Evolutionary conservation across 306 rosid species (phyloP).

Genomic region (Vigna unguiculata): DNA sequence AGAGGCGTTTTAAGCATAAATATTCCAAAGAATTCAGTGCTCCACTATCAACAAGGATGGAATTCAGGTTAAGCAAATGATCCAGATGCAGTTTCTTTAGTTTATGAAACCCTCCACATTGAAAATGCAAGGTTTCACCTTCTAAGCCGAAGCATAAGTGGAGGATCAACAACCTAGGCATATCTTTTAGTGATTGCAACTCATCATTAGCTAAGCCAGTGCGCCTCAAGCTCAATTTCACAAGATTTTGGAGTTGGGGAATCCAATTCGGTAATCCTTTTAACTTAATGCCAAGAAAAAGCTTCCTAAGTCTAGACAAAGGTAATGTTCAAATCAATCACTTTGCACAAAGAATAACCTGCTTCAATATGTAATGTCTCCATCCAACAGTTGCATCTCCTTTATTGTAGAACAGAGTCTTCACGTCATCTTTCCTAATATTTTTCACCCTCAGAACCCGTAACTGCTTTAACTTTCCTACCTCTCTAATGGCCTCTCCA

Average conservation of each 20-base stretch:
- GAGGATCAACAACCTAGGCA: not conserved
- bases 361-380: not conserved
- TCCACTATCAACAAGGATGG: not conserved
- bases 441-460: not conserved
- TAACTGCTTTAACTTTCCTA: slow-evolving; percentile 1
- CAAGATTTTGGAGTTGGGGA: not conserved
- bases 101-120: not conserved
- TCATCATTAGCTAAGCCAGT: not conserved
- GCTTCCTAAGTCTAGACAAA: not conserved
- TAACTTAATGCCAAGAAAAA: accelerated
- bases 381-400: slow-evolving; percentile 2
- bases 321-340: not conserved
- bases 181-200: not conserved
- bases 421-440: too few relatives aligned
- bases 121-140: not conserved
- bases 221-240: accelerated
- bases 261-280: not conserved
- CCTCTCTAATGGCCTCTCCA: not conserved
- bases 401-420: not conserved
- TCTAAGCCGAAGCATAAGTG: accelerated
- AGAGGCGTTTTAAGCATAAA: accelerated
- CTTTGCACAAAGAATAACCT: accelerated
- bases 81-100: not conserved
- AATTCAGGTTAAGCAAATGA: not conserved
- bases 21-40: not conserved